phyloP scores from a whole-genome alignment of 208 protist genomes.

The Leptomonas pyrrhocoris region DNA sequence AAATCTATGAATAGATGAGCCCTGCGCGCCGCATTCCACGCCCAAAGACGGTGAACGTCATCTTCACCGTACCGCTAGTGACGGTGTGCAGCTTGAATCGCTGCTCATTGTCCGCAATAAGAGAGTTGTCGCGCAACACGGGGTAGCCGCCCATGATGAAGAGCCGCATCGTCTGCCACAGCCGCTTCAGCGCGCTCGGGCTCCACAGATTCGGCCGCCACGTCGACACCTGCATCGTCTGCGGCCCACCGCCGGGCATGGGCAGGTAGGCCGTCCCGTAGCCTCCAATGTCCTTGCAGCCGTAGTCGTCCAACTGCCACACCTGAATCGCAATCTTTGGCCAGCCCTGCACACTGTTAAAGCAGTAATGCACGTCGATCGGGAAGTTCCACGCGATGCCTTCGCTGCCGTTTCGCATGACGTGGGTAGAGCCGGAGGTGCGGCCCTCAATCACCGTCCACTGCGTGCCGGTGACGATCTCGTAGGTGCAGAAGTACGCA shows the following conservation, averaged over 20 bases:
- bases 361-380: conserved; percentile 85
- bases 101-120: conserved; percentile 85
- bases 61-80: conserved; percentile 68
- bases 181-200: conserved; percentile 60
- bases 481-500: conserved; percentile 84
- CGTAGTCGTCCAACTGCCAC: conserved; percentile 87
- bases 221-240: conserved; percentile 72
- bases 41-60: conserved; percentile 74
- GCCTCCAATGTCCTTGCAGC: conserved; percentile 83
- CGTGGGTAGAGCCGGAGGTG: conserved; percentile 81
- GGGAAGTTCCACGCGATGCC: conserved; percentile 80
- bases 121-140: conserved; percentile 79
- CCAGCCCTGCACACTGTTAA: conserved; percentile 81
- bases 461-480: conserved; percentile 73
- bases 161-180: conserved; percentile 64
- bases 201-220: conserved; percentile 85
- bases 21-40: conserved; percentile 65
- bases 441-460: conserved; percentile 78
- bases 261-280: conserved; percentile 89
- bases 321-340: conserved; percentile 90
- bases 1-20: conserved; percentile 35
- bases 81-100: conserved; percentile 85
- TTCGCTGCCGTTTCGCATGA: conserved; percentile 59
- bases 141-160: conserved; percentile 81
- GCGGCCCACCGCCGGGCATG: conserved; percentile 45